Evolutionary conservation across 2,329 filamentous ascomycete species (phyloP), one percentile per base, ranked within the genome.

Genomic region (Aspergillus felis): DNA sequence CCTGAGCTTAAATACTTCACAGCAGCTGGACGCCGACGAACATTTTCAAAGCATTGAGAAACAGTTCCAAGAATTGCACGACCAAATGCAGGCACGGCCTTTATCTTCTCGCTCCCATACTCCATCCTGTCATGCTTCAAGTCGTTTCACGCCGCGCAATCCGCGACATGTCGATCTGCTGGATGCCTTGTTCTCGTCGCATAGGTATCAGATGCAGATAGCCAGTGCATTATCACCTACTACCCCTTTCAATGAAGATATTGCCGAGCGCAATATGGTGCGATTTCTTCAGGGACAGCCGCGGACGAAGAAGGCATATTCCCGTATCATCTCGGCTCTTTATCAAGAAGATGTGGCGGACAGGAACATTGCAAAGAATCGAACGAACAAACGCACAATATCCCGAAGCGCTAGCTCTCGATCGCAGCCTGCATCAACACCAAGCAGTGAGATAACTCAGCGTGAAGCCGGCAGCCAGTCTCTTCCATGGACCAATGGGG

Each of bases 311-410:
- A 59, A 61, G 20, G 53, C 66, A 6, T 71, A 69, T 57, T 68
- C 69, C 12, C 71, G 69, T 10, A 61, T 73, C 22, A 56, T 73
- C 29, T 74, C 75, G 4, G 66, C 68, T 3, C 55, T 76, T 48
- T 74, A 74, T 52, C 74, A 76, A 55, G 75, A 77, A 55, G 74
- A 78, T 63, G 74, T 76, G 35, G 71, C 74, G 35, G 74, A 77
- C 57, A 68, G 73, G 35, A 78, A 77, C 54, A 75, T 74, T 54
- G 64, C 64, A 20, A 66, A 66, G 49, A 66, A 66, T 56, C 58
- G 63, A 51, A 60, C 56, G 22, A 62, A 61, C 41, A 57, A 51
- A 35, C 61, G 64, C 22, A 64, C 67, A 22, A 50, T 65, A 14
- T 68, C 67, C 38, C 60, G 61, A 24, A 59, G 58, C 46, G 55